Evolutionary conservation across 2,329 filamentous ascomycete species (phyloP), one percentile per base, ranked within the genome.

Genomic region (Thielaviopsis ethacetica): DNA sequence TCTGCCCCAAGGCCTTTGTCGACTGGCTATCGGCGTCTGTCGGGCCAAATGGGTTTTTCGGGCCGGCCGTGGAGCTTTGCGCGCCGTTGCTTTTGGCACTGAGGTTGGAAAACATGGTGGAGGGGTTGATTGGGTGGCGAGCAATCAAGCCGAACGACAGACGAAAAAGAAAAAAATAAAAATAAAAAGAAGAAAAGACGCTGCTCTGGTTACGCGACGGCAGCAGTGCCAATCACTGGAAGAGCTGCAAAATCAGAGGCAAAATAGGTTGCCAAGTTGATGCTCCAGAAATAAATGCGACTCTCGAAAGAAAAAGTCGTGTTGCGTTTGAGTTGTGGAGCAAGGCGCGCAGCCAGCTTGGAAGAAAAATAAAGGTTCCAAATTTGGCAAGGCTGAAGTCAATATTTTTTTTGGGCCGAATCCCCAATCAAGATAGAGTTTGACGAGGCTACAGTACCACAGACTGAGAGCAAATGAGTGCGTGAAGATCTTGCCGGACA

Each of bases 21-120:
- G 12, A 17, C 52, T 61, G 57, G 19, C 15, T 34, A 50, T 63
- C 62, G 26, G 49, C 51, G 53, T 57, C 62, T 17, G 61, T 62
- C 38, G 67, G 66, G 54, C 64, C 68, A 57, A 70, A 71, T 50
- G 72, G 70, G 56, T 68, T 66, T 63, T 79, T 81, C 47, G 83
- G 68, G 22, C 73, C 70, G 7, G 80, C 82, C 1, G 78, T 12
- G 21, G 30, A 34, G 12, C 56, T 67, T 63, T 24, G 66, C 68
- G 22, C 71, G 22, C 26, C 47, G 44, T 21, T 49, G 6, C 44
- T 12, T 21, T 49, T 19, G 19, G 44, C 44, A 7, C 3, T 49
- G n/a, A 21, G 44, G 1, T 49, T 21, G 1, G 44, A 19, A n/a
- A 49, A 49, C 44, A 49, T 49, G 21, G 19, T 49, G 5, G 38